These are phyloP conservation scores for Sporothrix brunneoviolacea DNA, from an alignment of 2,329 filamentous ascomycete species.

Conservation along the genomic window DNA sequence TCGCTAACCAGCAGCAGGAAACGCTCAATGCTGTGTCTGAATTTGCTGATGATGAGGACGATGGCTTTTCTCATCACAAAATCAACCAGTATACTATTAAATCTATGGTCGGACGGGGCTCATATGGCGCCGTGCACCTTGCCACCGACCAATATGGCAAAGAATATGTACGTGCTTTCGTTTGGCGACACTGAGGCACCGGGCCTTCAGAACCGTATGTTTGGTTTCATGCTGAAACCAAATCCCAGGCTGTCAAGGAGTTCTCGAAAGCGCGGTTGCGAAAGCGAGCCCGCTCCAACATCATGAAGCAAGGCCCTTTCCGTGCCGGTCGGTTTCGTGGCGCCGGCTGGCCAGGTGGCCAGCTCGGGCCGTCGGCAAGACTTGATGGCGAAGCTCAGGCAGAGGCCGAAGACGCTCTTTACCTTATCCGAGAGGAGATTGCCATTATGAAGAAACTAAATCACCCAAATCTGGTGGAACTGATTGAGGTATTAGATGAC, in stretches of 20 bases:
- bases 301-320: conserved; percentile 53
- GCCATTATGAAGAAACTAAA: conserved; percentile 99
- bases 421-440: conserved; percentile 90
- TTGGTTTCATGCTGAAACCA: conserved; percentile 13
- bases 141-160: conserved; percentile 84
- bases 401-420: conserved; percentile 65
- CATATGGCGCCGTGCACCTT: conserved; percentile 87
- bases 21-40: conserved; percentile 84
- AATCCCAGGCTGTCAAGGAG: conserved; percentile 78
- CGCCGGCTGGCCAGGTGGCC: conserved; percentile 11
- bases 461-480: conserved; percentile 84
- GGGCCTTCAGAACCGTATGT: background rate
- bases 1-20: conserved; percentile 50
- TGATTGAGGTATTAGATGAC: conserved; percentile 93
- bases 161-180: conserved; percentile 84
- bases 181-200: too few relatives aligned
- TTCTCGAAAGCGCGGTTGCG: conserved; percentile 90
- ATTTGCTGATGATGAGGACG: conserved; percentile 76
- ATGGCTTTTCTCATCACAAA: conserved; percentile 72
- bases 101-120: conserved; percentile 93
- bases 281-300: conserved; percentile 83
- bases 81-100: conserved; percentile 95
- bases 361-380: conserved; percentile 20
- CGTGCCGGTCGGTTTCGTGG: conserved; percentile 47
- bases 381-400: conserved; percentile 38